These are phyloP conservation scores for Cyclotella baltica DNA, from an alignment of 108 stramenopile species.

Conservation along the genomic window DNA sequence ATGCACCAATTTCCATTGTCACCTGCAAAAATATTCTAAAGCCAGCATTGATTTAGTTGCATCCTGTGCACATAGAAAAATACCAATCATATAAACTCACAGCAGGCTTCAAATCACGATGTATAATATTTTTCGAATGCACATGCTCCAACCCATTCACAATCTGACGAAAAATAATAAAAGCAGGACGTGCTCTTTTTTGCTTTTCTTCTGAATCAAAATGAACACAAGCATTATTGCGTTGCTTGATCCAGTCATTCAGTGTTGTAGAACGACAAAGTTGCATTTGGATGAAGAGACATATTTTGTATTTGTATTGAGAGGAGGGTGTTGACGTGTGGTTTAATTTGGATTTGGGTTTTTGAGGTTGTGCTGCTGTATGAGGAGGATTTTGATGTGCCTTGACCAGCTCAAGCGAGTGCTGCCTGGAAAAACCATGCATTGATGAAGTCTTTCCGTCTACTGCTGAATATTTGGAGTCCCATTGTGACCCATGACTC, in stretches of 20 bases:
- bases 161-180: conserved; percentile 76
- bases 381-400: conserved; percentile 10
- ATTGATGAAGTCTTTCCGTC: conserved; percentile 2
- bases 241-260: conserved; percentile 86
- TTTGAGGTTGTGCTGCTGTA: neutral
- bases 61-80: neutral
- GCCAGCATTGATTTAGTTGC: neutral
- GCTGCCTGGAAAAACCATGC: conserved; percentile 18
- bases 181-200: conserved; percentile 55
- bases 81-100: conserved; percentile 16
- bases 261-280: conserved; percentile 85
- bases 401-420: conserved; percentile 37
- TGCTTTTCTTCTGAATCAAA: conserved; percentile 49
- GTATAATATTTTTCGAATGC: conserved; percentile 82
- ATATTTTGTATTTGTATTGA: conserved; percentile 83
- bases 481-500: conserved; percentile 7
- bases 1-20: conserved; percentile 83
- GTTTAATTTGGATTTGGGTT: neutral
- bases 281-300: conserved; percentile 94
- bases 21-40: conserved; percentile 74
- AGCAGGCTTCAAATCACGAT: conserved; percentile 91
- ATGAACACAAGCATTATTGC: conserved; percentile 57
- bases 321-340: neutral
- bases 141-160: conserved; percentile 78
- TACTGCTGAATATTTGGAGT: conserved; percentile 5